Conservation (phyloP, 257 asterid species). For the Phtheirospermum japonicum region DNA sequence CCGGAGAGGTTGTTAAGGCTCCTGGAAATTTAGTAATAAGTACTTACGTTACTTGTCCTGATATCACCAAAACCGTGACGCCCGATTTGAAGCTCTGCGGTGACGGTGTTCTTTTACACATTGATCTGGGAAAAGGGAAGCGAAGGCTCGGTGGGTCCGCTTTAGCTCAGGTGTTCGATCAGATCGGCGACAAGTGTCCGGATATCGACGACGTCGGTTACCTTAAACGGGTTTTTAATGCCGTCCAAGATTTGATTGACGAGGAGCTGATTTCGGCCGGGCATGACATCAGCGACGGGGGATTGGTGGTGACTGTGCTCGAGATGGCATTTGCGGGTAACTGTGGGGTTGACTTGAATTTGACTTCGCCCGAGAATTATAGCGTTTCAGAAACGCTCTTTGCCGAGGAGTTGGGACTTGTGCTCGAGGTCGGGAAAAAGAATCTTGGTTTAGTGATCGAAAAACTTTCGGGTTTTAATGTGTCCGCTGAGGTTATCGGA, state of each 20-base stretch:
- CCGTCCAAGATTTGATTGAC: slow-evolving; percentile 65
- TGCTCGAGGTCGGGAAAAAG: slow-evolving; percentile 60
- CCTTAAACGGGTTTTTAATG: slow-evolving; percentile 67
- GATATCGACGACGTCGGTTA: slow-evolving; percentile 81
- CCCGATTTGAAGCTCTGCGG: slow-evolving; percentile 84
- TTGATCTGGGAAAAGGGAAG: slow-evolving; percentile 85
- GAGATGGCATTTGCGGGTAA: slow-evolving; percentile 98
- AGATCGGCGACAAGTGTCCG: slow-evolving; percentile 80
- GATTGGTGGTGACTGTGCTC: slow-evolving; percentile 64
- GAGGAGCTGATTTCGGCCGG: slow-evolving; percentile 82
- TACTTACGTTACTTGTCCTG: slow-evolving; percentile 88
- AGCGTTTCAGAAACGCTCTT: slow-evolving; percentile 54
- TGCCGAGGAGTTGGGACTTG: slow-evolving; percentile 86
- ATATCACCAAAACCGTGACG: slow-evolving; percentile 84
- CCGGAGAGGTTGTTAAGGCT: slow-evolving; percentile 90
- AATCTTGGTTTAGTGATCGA: slow-evolving; percentile 41
- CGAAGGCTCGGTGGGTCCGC: slow-evolving; percentile 91
- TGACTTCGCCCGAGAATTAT: slow-evolving; percentile 41
- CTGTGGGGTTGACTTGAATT: slow-evolving; percentile 60
- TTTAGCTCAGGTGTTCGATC: slow-evolving; percentile 85
- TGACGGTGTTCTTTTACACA: slow-evolving; percentile 77
- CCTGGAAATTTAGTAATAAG: slow-evolving; percentile 95
- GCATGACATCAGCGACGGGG: slow-evolving; percentile 96
- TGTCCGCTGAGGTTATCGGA: slow-evolving; percentile 61
- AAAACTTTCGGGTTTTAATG: slow-evolving; percentile 47